A percentile compares a stretch with the other conserved stretches of the same genome.
These are phyloP conservation scores for Rhodotorula babjevae DNA, from an alignment of 768 basidiomycete species.

Conservation along the genomic window DNA sequence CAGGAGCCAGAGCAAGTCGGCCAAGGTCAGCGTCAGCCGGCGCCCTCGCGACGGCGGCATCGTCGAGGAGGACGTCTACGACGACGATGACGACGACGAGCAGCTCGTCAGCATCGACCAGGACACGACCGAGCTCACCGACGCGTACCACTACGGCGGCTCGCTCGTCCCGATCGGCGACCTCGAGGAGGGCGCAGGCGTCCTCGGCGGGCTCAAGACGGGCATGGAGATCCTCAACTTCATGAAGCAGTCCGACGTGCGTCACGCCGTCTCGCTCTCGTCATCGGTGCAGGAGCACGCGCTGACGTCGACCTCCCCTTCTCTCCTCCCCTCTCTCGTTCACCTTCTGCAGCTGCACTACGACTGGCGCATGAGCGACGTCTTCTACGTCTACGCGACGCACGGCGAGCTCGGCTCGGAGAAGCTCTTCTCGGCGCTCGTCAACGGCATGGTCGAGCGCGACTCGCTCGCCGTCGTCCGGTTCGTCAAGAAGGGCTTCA, in stretches of 20 bases:
- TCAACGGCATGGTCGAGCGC: slow-evolving; percentile 70
- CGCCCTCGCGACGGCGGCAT: slow-evolving; percentile 7
- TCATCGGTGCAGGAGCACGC: background rate
- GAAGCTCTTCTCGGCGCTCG: slow-evolving; percentile 68
- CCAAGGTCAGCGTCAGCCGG: slow-evolving; percentile 38
- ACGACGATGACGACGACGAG: slow-evolving; percentile 17
- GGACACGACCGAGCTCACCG: slow-evolving; percentile 54
- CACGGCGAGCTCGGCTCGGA: slow-evolving; percentile 12
- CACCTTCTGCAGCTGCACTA: slow-evolving; percentile 28
- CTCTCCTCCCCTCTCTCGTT: no score
- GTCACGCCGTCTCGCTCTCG: slow-evolving; percentile 33
- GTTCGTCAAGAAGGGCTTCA: slow-evolving; percentile 64
- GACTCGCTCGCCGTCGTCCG: slow-evolving; percentile 71
- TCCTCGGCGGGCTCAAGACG: slow-evolving; percentile 55
- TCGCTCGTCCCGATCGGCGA: slow-evolving; percentile 68
- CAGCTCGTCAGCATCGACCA: background rate
- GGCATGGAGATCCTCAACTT: slow-evolving; percentile 88
- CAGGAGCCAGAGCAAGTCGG: background rate
- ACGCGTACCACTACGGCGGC: slow-evolving; percentile 83
- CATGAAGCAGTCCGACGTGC: slow-evolving; percentile 64
- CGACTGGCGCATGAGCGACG: slow-evolving; percentile 33
- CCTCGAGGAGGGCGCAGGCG: slow-evolving; percentile 65
- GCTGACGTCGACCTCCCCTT: no score
- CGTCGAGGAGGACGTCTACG: slow-evolving; percentile 9
- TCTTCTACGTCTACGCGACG: slow-evolving; percentile 24